Percentiles rank a stretch among this genome's conserved stretches.
These are phyloP conservation scores for Eucalyptus marginata DNA, from an alignment of 345 rosid species.

Conservation along the genomic window DNA sequence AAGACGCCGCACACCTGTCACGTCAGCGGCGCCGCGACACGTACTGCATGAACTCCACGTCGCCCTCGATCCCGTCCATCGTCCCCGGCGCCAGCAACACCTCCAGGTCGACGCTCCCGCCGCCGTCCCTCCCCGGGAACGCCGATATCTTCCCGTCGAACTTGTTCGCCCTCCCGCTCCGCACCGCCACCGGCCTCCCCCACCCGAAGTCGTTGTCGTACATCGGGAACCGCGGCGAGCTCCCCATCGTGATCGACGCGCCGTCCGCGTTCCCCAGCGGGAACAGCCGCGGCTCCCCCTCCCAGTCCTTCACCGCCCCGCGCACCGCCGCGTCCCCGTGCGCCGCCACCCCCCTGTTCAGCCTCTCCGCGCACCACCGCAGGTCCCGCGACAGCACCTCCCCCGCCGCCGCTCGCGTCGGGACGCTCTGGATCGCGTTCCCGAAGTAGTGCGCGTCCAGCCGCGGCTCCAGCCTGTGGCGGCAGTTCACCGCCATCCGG, in stretches of 20 bases:
- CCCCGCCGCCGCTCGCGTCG: constrained; percentile 58
- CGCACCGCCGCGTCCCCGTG: constrained; percentile 42
- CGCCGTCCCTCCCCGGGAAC: constrained; percentile 78
- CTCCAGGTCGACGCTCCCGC: constrained; percentile 76
- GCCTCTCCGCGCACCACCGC: constrained; percentile 77
- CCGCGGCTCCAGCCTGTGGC: constrained; percentile 62
- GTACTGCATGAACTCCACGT: constrained; percentile 65
- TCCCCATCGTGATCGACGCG: constrained; percentile 79
- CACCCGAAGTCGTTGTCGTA: constrained; percentile 92
- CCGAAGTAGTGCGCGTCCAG: constrained; percentile 71
- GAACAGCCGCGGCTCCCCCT: constrained; percentile 62
- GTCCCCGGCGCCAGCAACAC: constrained; percentile 76
- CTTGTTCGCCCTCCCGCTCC: constrained; percentile 83
- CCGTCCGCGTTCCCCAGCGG: constrained; percentile 91
- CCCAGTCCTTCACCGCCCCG: constrained; percentile 50
- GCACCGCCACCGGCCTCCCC: constrained; percentile 82
- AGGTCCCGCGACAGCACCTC: constrained; percentile 62
- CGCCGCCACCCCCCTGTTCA: constrained; percentile 43
- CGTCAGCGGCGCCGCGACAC: constrained; percentile 9
- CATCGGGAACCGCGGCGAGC: constrained; percentile 94
- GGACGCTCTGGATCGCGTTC: constrained; percentile 89
- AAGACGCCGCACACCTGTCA: neutral
- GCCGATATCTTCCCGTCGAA: constrained; percentile 98
- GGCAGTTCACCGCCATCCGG: constrained; percentile 88
- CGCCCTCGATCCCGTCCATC: constrained; percentile 66